Evolutionary conservation across 1,284 basidiomycete genomes (phyloP).

Genomic region (Coniferiporia weirii): DNA sequence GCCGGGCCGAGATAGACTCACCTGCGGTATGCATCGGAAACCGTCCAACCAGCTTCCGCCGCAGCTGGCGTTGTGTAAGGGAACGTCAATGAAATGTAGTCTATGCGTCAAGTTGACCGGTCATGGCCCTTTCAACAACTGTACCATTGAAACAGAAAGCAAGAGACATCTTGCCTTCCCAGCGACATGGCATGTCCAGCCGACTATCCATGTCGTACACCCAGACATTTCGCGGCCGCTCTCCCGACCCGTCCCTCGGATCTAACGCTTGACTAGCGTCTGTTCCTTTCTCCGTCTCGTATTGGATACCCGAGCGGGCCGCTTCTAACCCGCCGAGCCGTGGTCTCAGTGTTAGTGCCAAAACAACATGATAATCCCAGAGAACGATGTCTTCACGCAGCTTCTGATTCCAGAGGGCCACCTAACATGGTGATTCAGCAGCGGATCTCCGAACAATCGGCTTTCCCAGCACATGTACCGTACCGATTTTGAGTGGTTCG

Average conservation of each 20-base stretch:
- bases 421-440: constrained; percentile 32
- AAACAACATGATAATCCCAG: constrained; percentile 76
- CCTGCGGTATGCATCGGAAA: constrained; percentile 11
- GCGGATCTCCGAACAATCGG: not conserved
- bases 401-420: constrained; percentile 62
- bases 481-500: constrained; percentile 54
- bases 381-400: constrained; percentile 41
- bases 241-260: not conserved
- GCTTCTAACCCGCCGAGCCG: not conserved
- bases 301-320: not conserved
- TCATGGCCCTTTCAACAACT: not conserved
- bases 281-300: not conserved
- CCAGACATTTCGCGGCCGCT: constrained; percentile 32
- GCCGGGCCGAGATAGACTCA: not conserved
- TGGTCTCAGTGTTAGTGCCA: constrained; percentile 41
- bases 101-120: not conserved
- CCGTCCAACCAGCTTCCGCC: constrained; percentile 23
- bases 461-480: constrained; percentile 19
- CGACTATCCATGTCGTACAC: constrained; percentile 63
- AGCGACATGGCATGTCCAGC: constrained; percentile 43
- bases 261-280: not conserved
- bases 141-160: not conserved
- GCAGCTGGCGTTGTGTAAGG: constrained; percentile 5
- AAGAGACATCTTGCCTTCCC: constrained; percentile 36
- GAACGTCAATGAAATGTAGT: constrained; percentile 17